These are phyloP conservation scores for Fragaria ananassa DNA, from an alignment of 306 rosid species.

Conservation along the genomic window DNA sequence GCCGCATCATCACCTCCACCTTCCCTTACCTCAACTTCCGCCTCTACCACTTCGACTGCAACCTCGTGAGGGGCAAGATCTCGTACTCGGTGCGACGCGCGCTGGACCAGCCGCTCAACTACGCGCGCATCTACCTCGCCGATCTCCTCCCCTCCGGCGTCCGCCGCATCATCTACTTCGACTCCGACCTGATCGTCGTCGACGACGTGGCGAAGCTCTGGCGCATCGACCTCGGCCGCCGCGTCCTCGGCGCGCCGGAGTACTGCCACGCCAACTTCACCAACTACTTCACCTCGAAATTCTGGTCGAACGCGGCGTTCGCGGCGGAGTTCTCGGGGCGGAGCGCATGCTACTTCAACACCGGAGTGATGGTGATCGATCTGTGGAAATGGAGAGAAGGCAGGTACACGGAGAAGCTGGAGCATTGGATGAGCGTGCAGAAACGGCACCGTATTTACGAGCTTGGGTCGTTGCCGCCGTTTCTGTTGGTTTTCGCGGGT, in stretches of 20 bases:
- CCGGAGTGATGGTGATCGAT: constrained; percentile 95
- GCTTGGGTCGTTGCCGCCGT: constrained; percentile 84
- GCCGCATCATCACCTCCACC: constrained; percentile 56
- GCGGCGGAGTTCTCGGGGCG: constrained; percentile 56
- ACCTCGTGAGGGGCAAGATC: constrained; percentile 73
- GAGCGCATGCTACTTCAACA: constrained; percentile 75
- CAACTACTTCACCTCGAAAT: constrained; percentile 65
- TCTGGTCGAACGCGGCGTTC: constrained; percentile 58
- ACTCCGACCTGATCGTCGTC: constrained; percentile 79
- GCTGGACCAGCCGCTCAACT: constrained; percentile 83
- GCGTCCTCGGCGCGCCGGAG: constrained; percentile 82
- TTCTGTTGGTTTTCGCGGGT: constrained; percentile 79
- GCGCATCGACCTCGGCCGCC: constrained; percentile 54
- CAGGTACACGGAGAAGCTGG: constrained; percentile 56
- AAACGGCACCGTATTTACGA: constrained; percentile 75
- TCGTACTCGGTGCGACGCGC: constrained; percentile 80
- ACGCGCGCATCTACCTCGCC: constrained; percentile 86
- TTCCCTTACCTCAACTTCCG: constrained; percentile 71
- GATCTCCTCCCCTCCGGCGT: constrained; percentile 59
- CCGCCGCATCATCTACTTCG: constrained; percentile 74
- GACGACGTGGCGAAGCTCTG: constrained; percentile 90
- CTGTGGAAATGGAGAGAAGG: constrained; percentile 81
- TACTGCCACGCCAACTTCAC: constrained; percentile 92
- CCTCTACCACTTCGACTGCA: constrained; percentile 70
- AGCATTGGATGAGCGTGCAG: constrained; percentile 86